Conservation (phyloP, 73 alveolate genomes). For the Breviolum minutum region DNA sequence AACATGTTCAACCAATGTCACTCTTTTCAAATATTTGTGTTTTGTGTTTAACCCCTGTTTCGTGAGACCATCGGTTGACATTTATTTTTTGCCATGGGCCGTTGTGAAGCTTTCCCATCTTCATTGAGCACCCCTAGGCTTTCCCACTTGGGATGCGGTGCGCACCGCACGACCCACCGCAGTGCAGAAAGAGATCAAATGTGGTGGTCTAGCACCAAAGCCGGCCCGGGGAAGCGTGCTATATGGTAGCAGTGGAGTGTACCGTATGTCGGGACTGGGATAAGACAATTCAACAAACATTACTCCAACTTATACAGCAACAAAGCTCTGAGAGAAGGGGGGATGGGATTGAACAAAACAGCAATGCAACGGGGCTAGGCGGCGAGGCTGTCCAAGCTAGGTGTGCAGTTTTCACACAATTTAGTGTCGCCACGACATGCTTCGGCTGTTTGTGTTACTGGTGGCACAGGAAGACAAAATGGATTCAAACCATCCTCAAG, state of each 20-base stretch:
- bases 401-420: too few relatives aligned
- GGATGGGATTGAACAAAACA: too few relatives aligned
- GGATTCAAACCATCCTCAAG: constrained; percentile 68
- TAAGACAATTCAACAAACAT: background rate
- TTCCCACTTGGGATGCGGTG: constrained; percentile 62
- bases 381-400: too few relatives aligned
- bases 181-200: constrained; percentile 61
- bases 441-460: background rate
- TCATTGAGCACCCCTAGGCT: constrained; percentile 1
- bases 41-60: too few relatives aligned
- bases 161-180: constrained; percentile 43
- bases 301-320: background rate
- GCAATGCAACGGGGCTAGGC: too few relatives aligned
- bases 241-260: background rate
- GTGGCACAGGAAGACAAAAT: constrained; percentile 58
- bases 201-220: constrained; percentile 88
- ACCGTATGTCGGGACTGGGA: background rate
- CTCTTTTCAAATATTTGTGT: too few relatives aligned
- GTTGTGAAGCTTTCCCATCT: too few relatives aligned
- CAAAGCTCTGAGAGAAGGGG: too few relatives aligned
- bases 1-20: too few relatives aligned
- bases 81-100: too few relatives aligned
- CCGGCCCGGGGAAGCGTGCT: background rate
- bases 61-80: too few relatives aligned
- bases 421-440: too few relatives aligned